These are phyloP conservation scores for Quercus phellos DNA, from an alignment of 331 rosid species.

Conservation along the genomic window DNA sequence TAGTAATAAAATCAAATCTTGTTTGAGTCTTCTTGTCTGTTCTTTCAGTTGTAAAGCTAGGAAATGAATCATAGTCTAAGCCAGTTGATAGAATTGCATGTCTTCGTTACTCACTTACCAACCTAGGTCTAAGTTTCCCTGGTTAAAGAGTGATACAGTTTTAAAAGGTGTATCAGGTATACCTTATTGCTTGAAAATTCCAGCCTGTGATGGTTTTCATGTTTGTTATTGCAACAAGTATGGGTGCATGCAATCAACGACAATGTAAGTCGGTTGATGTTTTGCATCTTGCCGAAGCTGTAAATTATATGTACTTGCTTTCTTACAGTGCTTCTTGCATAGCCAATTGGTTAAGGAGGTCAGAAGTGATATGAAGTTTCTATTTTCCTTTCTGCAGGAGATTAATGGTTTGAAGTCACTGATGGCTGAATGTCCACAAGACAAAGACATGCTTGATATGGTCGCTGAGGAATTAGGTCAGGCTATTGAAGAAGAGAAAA, in stretches of 20 bases:
- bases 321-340: background rate
- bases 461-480: constrained; percentile 59
- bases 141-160: background rate
- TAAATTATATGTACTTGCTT: background rate
- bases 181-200: background rate
- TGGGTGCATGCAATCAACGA: background rate
- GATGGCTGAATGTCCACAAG: constrained; percentile 62
- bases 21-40: background rate
- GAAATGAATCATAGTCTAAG: background rate
- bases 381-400: constrained; percentile 42
- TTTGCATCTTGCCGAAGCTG: background rate
- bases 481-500: constrained; percentile 56
- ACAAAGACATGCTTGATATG: constrained; percentile 82
- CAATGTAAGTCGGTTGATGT: background rate
- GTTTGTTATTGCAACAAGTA: background rate
- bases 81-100: background rate
- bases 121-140: background rate
- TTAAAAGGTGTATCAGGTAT: background rate
- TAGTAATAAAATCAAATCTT: background rate
- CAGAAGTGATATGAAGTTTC: background rate
- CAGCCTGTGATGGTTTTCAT: background rate
- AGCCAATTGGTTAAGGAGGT: background rate
- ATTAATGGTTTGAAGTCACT: constrained; percentile 62
- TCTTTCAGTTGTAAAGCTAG: background rate
- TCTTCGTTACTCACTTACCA: background rate